phyloP scores from a whole-genome alignment of 345 rosid species.

The Gossypium anomalum region DNA sequence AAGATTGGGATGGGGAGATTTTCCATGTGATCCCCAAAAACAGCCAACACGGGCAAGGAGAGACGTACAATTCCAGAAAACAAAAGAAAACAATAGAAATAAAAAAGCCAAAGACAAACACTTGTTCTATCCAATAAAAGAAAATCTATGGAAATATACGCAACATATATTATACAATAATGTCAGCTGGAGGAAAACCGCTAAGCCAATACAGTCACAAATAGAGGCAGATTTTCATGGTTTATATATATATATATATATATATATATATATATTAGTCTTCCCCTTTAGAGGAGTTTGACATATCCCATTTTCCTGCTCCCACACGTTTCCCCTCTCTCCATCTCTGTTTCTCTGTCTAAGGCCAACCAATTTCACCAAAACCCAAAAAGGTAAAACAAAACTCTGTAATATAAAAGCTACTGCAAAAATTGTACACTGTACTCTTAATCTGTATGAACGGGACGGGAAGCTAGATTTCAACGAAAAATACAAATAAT shows the following conservation, averaged over 20 bases:
- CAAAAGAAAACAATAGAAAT: not conserved
- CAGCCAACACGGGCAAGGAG: constrained; percentile 8
- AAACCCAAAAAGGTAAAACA: not conserved
- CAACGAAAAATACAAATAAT: not conserved
- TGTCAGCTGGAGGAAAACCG: constrained; percentile 35
- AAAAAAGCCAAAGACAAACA: not conserved
- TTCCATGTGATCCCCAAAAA: constrained; percentile 15
- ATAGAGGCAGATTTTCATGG: not conserved
- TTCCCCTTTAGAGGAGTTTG: not conserved
- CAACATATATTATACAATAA: not conserved
- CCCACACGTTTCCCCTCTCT: not conserved
- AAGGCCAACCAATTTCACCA: not conserved
- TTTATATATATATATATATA: too few relatives aligned
- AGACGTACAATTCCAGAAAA: constrained; percentile 7
- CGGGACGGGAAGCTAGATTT: constrained; percentile 8
- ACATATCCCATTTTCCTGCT: constrained; percentile 12
- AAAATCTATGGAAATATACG: not conserved
- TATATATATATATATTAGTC: not conserved
- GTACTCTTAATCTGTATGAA: not conserved
- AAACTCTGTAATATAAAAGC: not conserved
- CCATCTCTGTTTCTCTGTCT: constrained; percentile 1
- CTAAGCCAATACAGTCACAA: not conserved
- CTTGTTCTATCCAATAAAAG: not conserved
- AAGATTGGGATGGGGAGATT: not conserved
- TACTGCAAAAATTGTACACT: not conserved